Conservation (phyloP, 106 monocot genomes). For the Phalaenopsis aphrodite region DNA sequence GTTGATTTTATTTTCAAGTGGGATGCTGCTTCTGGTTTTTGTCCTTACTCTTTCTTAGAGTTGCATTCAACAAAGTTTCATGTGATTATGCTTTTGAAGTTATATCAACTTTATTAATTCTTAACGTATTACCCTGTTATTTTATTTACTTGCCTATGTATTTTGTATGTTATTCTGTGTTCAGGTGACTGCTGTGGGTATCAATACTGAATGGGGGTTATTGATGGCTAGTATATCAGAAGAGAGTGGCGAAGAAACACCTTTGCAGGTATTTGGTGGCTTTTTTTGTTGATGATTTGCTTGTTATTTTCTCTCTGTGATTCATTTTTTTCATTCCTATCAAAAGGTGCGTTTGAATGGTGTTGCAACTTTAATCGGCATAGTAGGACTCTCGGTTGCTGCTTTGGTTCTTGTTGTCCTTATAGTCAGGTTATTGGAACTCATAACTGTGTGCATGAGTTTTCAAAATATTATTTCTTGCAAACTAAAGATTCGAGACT, state of each 20-base stretch:
- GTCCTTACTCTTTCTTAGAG: not conserved
- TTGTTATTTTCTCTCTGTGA: not conserved
- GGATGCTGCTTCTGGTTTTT: not conserved
- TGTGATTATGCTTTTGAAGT: not conserved
- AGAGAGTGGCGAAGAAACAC: conserved; percentile 94
- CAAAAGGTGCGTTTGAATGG: conserved; percentile 90
- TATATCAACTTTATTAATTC: not conserved
- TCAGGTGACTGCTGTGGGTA: conserved; percentile 93
- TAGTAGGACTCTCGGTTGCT: conserved; percentile 74
- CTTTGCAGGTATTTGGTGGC: conserved; percentile 61
- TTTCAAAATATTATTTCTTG: not conserved
- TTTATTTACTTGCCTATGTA: not conserved
- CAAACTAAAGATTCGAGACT: not conserved
- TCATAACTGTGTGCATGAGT: not conserved
- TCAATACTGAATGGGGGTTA: conserved; percentile 97
- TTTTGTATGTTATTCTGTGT: conserved; percentile 1
- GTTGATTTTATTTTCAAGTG: not conserved
- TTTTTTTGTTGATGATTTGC: not conserved
- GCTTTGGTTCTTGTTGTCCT: conserved; percentile 73
- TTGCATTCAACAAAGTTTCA: not conserved
- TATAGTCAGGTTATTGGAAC: conserved; percentile 42
- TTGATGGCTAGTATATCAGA: conserved; percentile 96
- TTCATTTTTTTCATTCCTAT: conserved; percentile 4
- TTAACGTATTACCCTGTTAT: not conserved
- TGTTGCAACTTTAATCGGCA: conserved; percentile 90